Percentiles rank a stretch among this genome's conserved stretches.
These are phyloP conservation scores for Xerocomus amazonicus DNA, from an alignment of 1,284 basidiomycete genomes.

Conservation along the genomic window DNA sequence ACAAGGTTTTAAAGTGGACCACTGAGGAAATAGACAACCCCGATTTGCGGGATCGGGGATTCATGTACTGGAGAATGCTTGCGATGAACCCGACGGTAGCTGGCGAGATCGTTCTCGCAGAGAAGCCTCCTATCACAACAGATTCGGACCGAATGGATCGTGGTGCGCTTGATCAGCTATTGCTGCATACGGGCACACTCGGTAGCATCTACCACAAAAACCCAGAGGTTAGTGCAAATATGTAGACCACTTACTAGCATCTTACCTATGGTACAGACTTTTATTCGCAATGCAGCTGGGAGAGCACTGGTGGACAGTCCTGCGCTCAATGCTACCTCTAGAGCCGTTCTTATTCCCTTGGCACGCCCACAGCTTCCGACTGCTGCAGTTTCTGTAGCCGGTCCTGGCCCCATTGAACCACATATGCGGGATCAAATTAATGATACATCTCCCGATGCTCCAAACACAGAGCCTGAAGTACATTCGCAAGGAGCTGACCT, in stretches of 20 bases:
- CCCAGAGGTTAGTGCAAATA: constrained; percentile 59
- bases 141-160: constrained; percentile 97
- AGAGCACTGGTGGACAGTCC: constrained; percentile 74
- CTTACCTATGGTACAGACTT: constrained; percentile 53
- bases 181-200: constrained; percentile 79
- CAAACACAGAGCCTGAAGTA: constrained; percentile 14
- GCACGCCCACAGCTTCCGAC: constrained; percentile 50
- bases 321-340: constrained; percentile 71
- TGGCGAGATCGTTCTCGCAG: constrained; percentile 87
- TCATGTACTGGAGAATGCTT: constrained; percentile 99
- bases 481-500: constrained; percentile 11
- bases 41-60: constrained; percentile 93
- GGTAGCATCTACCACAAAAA: constrained; percentile 89
- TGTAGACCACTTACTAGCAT: background rate
- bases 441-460: constrained; percentile 22
- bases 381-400: constrained; percentile 48
- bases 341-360: constrained; percentile 65
- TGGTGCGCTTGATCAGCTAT: constrained; percentile 86
- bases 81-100: constrained; percentile 92
- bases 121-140: constrained; percentile 96
- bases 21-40: constrained; percentile 98
- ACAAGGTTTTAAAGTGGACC: constrained; percentile 94
- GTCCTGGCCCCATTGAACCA: constrained; percentile 67
- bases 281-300: constrained; percentile 75
- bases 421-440: constrained; percentile 15